Evolutionary conservation across 148 eudicot species (phyloP), one percentile per base, ranked within the genome.

Genomic region (Vaccinium corymbosum): DNA sequence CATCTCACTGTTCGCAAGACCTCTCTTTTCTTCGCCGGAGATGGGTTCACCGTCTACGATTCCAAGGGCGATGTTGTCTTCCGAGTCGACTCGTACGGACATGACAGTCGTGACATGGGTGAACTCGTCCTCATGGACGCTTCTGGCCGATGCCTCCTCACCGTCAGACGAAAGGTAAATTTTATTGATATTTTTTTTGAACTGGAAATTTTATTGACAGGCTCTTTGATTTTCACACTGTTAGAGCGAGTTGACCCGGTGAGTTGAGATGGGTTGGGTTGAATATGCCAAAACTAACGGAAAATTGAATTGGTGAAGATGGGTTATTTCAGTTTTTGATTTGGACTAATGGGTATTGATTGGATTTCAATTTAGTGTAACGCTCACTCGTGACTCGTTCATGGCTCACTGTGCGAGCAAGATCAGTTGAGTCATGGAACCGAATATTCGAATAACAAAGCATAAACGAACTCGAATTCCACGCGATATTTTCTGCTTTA

Each of bases 161-260:
- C 98, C 55, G 98, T 94, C 59, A 95, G 98, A 52, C 98, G 98
- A 17, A 95, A 94, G 95, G 98, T 95, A 90, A 56, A 7, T 12
- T n/a, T 20, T n/a, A 32, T 32, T 32, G 35, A 32, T 32, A 32
- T 27, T 27, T 27, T 27, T 27, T 27, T 27, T 27, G 27, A 27
- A 27, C 27, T 32, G 35, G 35, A 32, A 32, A 38, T 38, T 38
- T 38, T 38, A 38, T 38, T 38, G 42, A 38, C 1, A 38, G 7
- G 6, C 46, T 42, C 46, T 42, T 42, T 42, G 46, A 42, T 42
- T 42, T 42, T 53, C 16, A 15, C 22, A 2, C 48, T 53, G 20
- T 15, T 10, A 7, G 2, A 68, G 11, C 49, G 83, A 78, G 80
- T 84, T 56, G 73, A 78, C 78, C 74, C 83, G 50, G 78, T 27